These are phyloP conservation scores for Heterococcus sp. DNA, from an alignment of 108 stramenopile genomes.

Conservation along the genomic window DNA sequence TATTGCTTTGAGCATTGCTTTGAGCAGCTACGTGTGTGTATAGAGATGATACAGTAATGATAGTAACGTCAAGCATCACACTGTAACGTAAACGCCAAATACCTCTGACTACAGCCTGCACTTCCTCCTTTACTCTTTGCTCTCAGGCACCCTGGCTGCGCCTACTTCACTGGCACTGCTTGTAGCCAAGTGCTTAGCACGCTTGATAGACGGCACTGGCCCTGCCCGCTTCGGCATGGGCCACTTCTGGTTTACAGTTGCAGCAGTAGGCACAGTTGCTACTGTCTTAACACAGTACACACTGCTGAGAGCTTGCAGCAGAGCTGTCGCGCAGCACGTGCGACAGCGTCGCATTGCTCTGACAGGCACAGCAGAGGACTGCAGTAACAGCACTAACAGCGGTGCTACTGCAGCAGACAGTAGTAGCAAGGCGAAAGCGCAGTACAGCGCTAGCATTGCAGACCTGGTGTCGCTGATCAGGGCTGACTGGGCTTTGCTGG, in stretches of 20 bases:
- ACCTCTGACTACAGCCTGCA: too few relatives aligned
- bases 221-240: neutral
- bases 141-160: neutral
- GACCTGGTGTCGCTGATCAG: conserved; percentile 12
- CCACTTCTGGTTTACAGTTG: neutral
- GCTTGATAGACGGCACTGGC: conserved; percentile 1
- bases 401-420: too few relatives aligned
- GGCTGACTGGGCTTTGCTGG: conserved; percentile 32
- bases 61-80: too few relatives aligned
- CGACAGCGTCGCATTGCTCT: too few relatives aligned
- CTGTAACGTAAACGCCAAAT: too few relatives aligned
- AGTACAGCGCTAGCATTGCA: conserved; percentile 13
- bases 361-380: neutral
- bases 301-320: neutral
- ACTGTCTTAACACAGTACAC: neutral
- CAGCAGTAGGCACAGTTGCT: neutral
- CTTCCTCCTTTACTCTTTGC: neutral
- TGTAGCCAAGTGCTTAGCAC: conserved; percentile 5
- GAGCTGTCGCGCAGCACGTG: neutral
- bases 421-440: too few relatives aligned
- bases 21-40: too few relatives aligned
- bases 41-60: too few relatives aligned
- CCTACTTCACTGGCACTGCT: neutral
- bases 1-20: too few relatives aligned
- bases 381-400: too few relatives aligned